phyloP scores from a whole-genome alignment of 257 asterid species.

The Gardenia jasminoides region DNA sequence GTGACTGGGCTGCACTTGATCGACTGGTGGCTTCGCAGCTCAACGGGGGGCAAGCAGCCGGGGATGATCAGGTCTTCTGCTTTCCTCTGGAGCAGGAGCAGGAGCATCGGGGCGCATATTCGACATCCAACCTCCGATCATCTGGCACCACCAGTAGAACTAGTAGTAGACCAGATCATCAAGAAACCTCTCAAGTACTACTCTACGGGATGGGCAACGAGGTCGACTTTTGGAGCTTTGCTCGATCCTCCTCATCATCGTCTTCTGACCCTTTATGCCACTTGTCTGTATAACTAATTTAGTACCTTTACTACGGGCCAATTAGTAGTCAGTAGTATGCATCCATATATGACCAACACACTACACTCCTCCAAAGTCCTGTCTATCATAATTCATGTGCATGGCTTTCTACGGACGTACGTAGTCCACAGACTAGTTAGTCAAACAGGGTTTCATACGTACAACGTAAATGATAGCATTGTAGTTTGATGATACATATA shows the following conservation, averaged over 20 bases:
- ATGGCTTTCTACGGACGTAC: background rate
- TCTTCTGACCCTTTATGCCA: slow-evolving; percentile 74
- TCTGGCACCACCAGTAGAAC: background rate
- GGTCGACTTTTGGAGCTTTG: slow-evolving; percentile 65
- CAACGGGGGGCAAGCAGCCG: slow-evolving; percentile 56
- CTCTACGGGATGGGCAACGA: slow-evolving; percentile 33
- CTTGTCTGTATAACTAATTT: slow-evolving; percentile 50
- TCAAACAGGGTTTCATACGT: background rate
- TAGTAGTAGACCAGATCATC: slow-evolving; percentile 23
- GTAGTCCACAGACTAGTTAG: background rate
- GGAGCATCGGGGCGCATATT: slow-evolving; percentile 23
- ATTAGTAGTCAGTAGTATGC: background rate
- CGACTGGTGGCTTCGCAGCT: slow-evolving; percentile 91
- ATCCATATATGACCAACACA: background rate
- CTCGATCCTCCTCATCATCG: slow-evolving; percentile 47
- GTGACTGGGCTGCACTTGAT: slow-evolving; percentile 73
- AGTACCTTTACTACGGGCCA: background rate
- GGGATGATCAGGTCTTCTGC: slow-evolving; percentile 39
- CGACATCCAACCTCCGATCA: slow-evolving; percentile 26
- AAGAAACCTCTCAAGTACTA: slow-evolving; percentile 19
- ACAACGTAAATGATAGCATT: too few relatives aligned
- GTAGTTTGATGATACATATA: too few relatives aligned
- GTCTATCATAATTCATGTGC: too few relatives aligned
- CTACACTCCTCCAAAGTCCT: background rate
- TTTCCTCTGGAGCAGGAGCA: slow-evolving; percentile 41